These are phyloP conservation scores for Penicillium sp. DNA, from an alignment of 2,329 filamentous ascomycete species.

Conservation along the genomic window DNA sequence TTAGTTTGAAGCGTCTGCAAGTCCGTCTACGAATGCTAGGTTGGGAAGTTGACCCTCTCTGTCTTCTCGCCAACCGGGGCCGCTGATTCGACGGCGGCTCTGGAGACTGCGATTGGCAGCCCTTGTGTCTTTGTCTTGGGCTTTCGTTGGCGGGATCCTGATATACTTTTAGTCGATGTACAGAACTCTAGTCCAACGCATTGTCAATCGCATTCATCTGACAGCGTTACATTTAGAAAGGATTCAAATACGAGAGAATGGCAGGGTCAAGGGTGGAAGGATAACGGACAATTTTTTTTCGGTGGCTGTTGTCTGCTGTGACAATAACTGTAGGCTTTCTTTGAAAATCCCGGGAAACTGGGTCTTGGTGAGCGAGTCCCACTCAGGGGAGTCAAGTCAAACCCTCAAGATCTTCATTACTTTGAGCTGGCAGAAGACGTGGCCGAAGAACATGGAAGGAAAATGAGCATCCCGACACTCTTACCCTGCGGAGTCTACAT, in stretches of 20 bases:
- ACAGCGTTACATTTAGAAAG: conserved; percentile 10
- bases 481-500: background rate
- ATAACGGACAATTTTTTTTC: background rate
- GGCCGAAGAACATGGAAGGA: background rate
- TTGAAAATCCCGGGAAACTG: background rate
- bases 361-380: background rate
- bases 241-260: conserved; percentile 1
- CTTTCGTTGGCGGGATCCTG: background rate
- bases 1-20: conserved; percentile 12
- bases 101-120: background rate
- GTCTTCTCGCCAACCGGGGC: background rate
- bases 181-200: background rate
- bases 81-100: background rate
- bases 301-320: background rate
- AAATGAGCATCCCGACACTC: background rate
- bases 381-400: background rate
- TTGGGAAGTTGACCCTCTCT: background rate
- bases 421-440: background rate
- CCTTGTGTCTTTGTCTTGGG: background rate
- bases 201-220: conserved; percentile 9
- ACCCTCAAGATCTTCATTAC: background rate
- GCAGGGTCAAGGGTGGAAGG: background rate
- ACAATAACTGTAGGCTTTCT: background rate
- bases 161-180: background rate
- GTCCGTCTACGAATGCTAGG: conserved; percentile 14